Percentiles rank a stretch among this genome's conserved stretches.
These are phyloP conservation scores for Vitis cinerea DNA, from an alignment of 164 flowering plant species.

Conservation along the genomic window DNA sequence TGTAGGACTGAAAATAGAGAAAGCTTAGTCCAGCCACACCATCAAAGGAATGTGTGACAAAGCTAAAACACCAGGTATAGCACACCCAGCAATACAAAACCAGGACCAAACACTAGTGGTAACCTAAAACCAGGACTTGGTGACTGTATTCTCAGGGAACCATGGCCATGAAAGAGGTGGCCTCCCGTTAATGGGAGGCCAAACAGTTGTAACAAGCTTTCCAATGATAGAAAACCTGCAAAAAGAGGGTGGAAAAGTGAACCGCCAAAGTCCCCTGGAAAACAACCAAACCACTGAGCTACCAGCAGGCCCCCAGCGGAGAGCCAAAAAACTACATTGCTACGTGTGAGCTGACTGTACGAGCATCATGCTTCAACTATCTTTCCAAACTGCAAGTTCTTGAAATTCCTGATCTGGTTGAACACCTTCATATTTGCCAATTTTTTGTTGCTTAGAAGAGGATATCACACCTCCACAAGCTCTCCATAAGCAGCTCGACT, in stretches of 20 bases:
- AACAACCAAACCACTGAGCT: constrained; percentile 37
- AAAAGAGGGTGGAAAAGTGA: constrained; percentile 20
- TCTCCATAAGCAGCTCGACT: constrained; percentile 44
- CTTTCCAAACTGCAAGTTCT: constrained; percentile 8
- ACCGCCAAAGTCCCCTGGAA: constrained; percentile 35
- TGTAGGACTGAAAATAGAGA: constrained; percentile 12
- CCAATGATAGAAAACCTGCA: constrained; percentile 29
- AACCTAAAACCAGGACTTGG: constrained; percentile 19
- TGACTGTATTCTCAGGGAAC: constrained; percentile 32
- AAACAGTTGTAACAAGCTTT: constrained; percentile 31
- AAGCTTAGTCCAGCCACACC: constrained; percentile 13
- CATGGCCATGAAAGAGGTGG: constrained; percentile 32
- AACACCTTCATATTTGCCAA: neutral
- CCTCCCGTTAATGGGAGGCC: constrained; percentile 18
- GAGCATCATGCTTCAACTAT: constrained; percentile 4
- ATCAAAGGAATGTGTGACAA: constrained; percentile 6
- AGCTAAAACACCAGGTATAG: constrained; percentile 26
- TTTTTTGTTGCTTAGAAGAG: constrained; percentile 30
- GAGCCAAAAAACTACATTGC: constrained; percentile 26
- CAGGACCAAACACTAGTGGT: constrained; percentile 1
- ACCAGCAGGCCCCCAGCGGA: constrained; percentile 14
- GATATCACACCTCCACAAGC: constrained; percentile 64
- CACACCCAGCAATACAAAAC: constrained; percentile 12
- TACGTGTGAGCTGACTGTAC: constrained; percentile 12
- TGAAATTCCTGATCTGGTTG: neutral